A percentile compares a stretch with the other conserved stretches of the same genome.
phyloP scores from a whole-genome alignment of 1,139 yeast species.

The Pichia sp. region DNA sequence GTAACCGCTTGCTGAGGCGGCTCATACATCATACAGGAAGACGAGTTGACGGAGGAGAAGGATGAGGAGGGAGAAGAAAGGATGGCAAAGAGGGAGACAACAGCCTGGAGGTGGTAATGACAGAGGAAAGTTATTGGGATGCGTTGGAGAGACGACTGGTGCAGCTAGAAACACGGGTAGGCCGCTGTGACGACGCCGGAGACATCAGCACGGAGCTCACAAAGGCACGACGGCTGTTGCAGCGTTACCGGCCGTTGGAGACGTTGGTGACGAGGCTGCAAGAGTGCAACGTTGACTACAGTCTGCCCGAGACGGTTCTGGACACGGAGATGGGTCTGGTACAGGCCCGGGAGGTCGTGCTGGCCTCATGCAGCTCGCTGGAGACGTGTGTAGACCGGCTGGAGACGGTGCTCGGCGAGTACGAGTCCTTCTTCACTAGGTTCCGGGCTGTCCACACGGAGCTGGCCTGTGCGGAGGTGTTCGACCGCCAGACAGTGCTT shows the following conservation, averaged over 20 bases:
- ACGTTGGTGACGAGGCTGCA: neutral
- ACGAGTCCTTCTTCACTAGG: neutral
- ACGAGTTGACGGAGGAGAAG: neutral
- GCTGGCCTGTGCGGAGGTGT: neutral
- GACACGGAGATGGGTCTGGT: neutral
- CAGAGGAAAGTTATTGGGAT: neutral
- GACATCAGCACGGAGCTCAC: neutral
- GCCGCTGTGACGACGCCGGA: neutral
- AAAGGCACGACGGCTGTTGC: neutral
- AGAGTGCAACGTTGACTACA: slow-evolving; percentile 2
- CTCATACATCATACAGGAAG: neutral
- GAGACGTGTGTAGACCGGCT: neutral
- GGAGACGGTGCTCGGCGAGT: neutral
- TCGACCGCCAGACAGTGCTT: neutral
- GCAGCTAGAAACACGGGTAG: neutral
- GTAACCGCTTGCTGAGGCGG: neutral
- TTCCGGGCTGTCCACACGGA: neutral
- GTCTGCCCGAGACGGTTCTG: neutral
- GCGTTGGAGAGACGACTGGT: neutral
- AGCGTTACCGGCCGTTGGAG: neutral
- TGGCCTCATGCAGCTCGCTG: neutral
- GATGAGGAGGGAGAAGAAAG: neutral
- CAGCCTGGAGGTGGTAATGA: neutral
- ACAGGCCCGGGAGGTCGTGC: neutral
- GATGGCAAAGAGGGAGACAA: neutral